Evolutionary conservation across 371 early-diverging fungal species (phyloP).

Genomic region (Rhizomucor miehei): DNA sequence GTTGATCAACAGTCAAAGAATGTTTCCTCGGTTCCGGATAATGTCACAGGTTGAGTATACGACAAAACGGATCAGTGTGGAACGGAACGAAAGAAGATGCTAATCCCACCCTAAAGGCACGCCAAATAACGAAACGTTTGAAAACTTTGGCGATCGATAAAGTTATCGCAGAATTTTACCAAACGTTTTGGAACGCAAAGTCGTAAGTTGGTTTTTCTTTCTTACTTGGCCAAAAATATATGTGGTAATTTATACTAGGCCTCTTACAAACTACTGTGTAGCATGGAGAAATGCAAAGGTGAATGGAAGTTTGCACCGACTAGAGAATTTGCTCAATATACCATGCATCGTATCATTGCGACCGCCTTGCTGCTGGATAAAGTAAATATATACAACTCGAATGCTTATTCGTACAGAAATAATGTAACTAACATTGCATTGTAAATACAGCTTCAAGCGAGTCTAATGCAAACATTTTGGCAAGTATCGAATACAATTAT

Average conservation of each 20-base stretch:
- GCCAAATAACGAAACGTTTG: constrained; percentile 30
- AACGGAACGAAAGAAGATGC: neutral
- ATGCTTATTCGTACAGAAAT: neutral
- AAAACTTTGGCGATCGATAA: constrained; percentile 24
- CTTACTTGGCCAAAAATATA: no score
- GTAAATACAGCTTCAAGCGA: constrained; percentile 21
- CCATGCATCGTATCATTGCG: constrained; percentile 35
- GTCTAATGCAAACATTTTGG: constrained; percentile 24
- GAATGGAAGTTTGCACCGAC: constrained; percentile 32
- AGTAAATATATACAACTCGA: constrained; percentile 5
- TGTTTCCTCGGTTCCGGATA: constrained; percentile 35
- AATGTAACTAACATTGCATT: neutral
- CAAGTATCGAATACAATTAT: neutral
- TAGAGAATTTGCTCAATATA: constrained; percentile 35
- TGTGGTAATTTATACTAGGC: no score
- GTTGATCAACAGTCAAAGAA: constrained; percentile 34
- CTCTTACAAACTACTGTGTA: neutral
- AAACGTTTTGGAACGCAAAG: constrained; percentile 33
- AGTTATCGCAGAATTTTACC: constrained; percentile 24
- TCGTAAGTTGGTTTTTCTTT: constrained; percentile 27
- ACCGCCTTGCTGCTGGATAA: constrained; percentile 36
- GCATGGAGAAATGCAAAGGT: constrained; percentile 23
- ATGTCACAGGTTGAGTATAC: constrained; percentile 15
- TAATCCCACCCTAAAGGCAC: constrained; percentile 8
- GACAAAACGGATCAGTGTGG: neutral